Conservation (phyloP, 305 asterid genomes). For the Fraxinus nigra region DNA sequence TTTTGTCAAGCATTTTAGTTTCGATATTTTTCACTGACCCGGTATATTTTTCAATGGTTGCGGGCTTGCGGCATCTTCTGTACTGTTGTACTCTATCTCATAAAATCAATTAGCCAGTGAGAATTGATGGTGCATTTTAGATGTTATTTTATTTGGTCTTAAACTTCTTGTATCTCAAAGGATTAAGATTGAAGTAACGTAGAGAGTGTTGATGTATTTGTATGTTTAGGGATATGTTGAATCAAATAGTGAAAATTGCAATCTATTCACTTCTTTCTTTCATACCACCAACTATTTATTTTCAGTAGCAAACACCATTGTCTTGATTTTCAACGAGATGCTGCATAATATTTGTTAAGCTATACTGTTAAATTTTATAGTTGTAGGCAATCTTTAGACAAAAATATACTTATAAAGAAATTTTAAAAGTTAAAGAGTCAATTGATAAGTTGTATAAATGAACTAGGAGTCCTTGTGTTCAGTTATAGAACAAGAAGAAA, state of each 20-base stretch:
- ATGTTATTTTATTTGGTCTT: not conserved
- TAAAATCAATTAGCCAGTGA: not conserved
- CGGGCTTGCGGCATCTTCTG: not conserved
- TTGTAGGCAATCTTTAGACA: no score
- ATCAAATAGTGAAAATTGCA: not conserved
- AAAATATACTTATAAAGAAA: no score
- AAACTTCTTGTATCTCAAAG: not conserved
- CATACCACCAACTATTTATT: not conserved
- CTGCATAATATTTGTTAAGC: not conserved
- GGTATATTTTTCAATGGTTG: not conserved
- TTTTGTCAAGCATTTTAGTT: not conserved
- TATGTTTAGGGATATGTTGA: not conserved
- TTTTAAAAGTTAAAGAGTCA: no score
- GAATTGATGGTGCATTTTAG: not conserved
- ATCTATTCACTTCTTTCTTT: not conserved
- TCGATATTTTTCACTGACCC: not conserved
- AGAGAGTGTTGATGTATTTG: not conserved
- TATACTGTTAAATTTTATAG: no score
- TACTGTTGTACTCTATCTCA: not conserved
- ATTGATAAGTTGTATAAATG: no score
- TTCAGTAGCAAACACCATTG: not conserved
- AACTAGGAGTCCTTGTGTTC: no score
- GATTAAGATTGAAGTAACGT: not conserved
- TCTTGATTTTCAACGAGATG: not conserved
- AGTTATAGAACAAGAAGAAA: no score